Evolutionary conservation across 1,139 yeast species (phyloP), one percentile per base, ranked within the genome.

Genomic region (Trichomonascaceae sp.): DNA sequence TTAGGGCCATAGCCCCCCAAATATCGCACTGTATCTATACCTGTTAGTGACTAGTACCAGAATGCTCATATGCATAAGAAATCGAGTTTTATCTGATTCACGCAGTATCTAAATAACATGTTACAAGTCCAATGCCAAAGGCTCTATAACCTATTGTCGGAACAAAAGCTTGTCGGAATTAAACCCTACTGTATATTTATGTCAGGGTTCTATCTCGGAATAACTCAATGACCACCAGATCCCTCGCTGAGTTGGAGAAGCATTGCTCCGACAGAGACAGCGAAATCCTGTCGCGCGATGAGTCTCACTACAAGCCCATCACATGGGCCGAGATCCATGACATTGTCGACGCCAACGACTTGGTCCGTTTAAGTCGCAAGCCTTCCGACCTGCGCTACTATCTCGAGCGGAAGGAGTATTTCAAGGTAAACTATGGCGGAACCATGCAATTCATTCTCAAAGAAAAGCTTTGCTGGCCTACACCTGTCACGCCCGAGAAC

Each of bases 301-400:
- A 50, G 30, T 43, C 35, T 5, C 40, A 38, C 29, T 48, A 45
- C 29, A 30, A 17, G 4, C 45, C 46, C 5, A 43, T 46, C 31
- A 34, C 47, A 2, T 56, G 60, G 60, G 42, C 37, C 4, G 44
- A 45, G 9, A 42, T 53, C 15, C 32, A 33, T 17, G 47, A 48
- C 5, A 50, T 56, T 17, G 45, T 56, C 11, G 41, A 27, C 14
- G 23, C 36, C 6, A 47, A 54, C 32, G 46, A 48, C 17, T 45
- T 60, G 28, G 38, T 41, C 4, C 38, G 39, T n/a, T 42, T 60
- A 17, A 38, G 47, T 13, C 49, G 65, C 3, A 47, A 50, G 17
- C 62, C 64, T 3, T 46, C 52, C 8, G 60, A 57, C 32, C 39
- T 56, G 17, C 37, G 40, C n/a, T 36, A 41, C 20, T 61, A 61